Percentiles rank a stretch among this genome's conserved stretches.
Conservation (phyloP, 73 alveolate genomes). For the Chromera velia region DNA sequence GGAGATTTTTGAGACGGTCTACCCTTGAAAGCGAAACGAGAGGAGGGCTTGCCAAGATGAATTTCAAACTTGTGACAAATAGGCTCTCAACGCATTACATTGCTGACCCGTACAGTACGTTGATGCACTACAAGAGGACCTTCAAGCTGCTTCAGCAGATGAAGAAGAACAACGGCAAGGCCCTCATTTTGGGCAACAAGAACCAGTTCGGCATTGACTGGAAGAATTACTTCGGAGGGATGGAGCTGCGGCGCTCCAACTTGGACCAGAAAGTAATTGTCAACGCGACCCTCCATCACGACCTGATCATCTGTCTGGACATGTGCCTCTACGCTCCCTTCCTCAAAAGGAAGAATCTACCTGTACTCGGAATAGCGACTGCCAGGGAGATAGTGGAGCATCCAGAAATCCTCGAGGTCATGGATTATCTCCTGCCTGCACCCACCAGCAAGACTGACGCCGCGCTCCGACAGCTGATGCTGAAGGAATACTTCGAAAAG, state of each 20-base stretch:
- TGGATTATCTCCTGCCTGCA: background rate
- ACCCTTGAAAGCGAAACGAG: too few relatives aligned
- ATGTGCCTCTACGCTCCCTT: background rate
- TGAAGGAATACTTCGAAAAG: too few relatives aligned
- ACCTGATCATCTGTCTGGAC: background rate
- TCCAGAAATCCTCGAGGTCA: background rate
- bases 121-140: background rate
- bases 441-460: background rate
- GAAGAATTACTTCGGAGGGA: background rate
- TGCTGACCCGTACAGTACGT: background rate
- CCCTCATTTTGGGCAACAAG: background rate
- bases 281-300: background rate
- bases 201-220: background rate
- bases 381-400: background rate
- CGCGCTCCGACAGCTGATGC: background rate
- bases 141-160: background rate
- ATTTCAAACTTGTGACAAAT: too few relatives aligned
- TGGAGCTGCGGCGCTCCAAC: background rate
- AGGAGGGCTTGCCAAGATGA: too few relatives aligned
- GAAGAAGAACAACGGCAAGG: background rate
- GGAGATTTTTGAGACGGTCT: too few relatives aligned
- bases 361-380: background rate
- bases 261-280: background rate
- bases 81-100: too few relatives aligned
- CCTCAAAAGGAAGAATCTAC: background rate